Percentiles rank a stretch among this genome's conserved stretches.
These are phyloP conservation scores for Boletus rubescentipes DNA, from an alignment of 768 basidiomycete genomes.

Conservation along the genomic window DNA sequence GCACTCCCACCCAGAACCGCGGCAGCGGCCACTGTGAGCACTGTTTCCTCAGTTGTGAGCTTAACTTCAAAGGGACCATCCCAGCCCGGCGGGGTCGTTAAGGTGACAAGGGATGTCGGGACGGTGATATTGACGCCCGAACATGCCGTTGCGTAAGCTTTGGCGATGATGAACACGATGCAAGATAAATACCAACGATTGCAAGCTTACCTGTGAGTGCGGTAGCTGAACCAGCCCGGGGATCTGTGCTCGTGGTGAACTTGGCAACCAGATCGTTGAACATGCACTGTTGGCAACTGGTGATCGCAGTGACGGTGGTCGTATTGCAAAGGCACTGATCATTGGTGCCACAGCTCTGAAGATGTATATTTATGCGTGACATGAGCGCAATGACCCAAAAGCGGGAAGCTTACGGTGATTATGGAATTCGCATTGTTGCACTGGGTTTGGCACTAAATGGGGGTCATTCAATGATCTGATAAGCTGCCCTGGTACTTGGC, in stretches of 20 bases:
- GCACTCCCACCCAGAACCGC: slow-evolving; percentile 48
- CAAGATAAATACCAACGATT: background rate
- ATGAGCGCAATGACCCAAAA: background rate
- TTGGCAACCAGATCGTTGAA: slow-evolving; percentile 51
- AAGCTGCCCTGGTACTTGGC: background rate
- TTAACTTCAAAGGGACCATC: slow-evolving; percentile 54
- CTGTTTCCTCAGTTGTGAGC: slow-evolving; percentile 45
- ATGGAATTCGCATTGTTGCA: slow-evolving; percentile 27
- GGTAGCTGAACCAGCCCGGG: slow-evolving; percentile 56
- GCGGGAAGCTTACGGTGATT: slow-evolving; percentile 24
- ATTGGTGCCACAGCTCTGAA: slow-evolving; percentile 44
- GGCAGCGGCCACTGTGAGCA: slow-evolving; percentile 44
- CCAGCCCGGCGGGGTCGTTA: slow-evolving; percentile 53
- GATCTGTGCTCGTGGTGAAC: slow-evolving; percentile 49
- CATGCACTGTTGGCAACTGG: slow-evolving; percentile 67
- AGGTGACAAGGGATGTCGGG: slow-evolving; percentile 36
- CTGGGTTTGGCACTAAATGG: slow-evolving; percentile 23
- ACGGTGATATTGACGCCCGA: slow-evolving; percentile 38
- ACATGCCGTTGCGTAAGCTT: slow-evolving; percentile 61
- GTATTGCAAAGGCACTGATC: slow-evolving; percentile 55
- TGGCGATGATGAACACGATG: slow-evolving; percentile 5
- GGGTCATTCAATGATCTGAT: background rate
- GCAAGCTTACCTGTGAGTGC: slow-evolving; percentile 52
- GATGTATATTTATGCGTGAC: background rate
- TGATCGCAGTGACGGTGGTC: slow-evolving; percentile 42